Conservation (phyloP, 2,329 filamentous ascomycete genomes). For the Fusarium napiforme region DNA sequence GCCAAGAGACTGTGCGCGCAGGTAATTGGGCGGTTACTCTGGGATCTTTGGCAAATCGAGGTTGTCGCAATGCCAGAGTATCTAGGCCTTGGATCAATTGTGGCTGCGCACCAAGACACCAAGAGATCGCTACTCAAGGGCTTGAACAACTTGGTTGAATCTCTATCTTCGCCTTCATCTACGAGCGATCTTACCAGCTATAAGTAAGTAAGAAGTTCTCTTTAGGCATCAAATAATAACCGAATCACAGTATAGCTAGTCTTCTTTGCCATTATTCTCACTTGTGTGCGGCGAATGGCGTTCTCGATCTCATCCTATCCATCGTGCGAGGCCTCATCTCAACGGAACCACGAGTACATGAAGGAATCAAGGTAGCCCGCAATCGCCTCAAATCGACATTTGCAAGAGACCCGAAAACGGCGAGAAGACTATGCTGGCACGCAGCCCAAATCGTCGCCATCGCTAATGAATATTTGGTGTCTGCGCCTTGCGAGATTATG, state of each 20-base stretch:
- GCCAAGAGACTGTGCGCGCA: neutral
- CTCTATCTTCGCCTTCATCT: neutral
- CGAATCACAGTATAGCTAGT: neutral
- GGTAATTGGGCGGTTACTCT: neutral
- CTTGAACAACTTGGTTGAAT: neutral
- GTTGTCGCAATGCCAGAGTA: neutral
- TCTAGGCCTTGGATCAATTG: neutral
- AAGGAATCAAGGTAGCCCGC: neutral
- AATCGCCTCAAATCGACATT: neutral
- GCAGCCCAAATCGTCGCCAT: neutral
- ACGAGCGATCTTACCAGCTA: conserved; percentile 6
- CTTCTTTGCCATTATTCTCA: conserved; percentile 7
- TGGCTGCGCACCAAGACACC: neutral
- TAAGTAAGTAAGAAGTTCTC: neutral
- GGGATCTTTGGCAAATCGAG: conserved; percentile 1
- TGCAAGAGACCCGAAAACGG: neutral
- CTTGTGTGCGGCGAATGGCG: neutral
- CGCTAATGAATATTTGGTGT: neutral
- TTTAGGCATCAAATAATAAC: rapidly evolving
- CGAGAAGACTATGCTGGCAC: neutral
- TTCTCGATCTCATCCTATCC: neutral
- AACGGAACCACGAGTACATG: rapidly evolving
- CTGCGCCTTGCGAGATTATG: conserved; percentile 1
- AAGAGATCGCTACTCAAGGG: neutral
- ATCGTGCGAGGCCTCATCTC: neutral